Conservation (phyloP, 139 green algal species). For the Limnomonas spitsbergensis region DNA sequence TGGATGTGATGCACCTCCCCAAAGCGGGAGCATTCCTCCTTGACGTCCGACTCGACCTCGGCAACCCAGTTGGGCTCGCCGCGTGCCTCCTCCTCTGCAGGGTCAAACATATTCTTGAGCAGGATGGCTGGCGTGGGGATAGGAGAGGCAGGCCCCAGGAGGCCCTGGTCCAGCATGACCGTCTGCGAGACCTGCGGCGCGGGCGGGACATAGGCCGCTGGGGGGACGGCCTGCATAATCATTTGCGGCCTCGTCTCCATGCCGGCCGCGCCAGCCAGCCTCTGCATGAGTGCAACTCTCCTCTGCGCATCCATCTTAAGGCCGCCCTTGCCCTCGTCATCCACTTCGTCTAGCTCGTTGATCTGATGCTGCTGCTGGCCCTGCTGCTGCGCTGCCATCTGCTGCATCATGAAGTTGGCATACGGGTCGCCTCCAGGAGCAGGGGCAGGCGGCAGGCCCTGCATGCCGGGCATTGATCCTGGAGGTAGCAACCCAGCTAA, state of each 20-base stretch:
- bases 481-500: neutral
- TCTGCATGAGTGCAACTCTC: constrained; percentile 79
- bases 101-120: constrained; percentile 95
- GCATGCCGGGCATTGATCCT: constrained; percentile 1
- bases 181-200: constrained; percentile 8
- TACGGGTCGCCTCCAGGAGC: neutral
- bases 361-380: neutral
- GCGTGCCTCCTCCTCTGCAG: constrained; percentile 64
- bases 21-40: constrained; percentile 88
- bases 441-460: neutral
- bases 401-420: neutral
- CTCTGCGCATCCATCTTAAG: constrained; percentile 70
- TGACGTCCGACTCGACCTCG: constrained; percentile 87
- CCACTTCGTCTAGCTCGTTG: constrained; percentile 22
- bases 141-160: constrained; percentile 84
- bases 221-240: neutral
- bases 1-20: constrained; percentile 75
- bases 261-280: constrained; percentile 69
- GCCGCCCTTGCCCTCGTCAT: constrained; percentile 57
- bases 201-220: neutral
- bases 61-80: constrained; percentile 74
- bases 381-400: neutral
- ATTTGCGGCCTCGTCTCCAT: constrained; percentile 31
- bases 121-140: constrained; percentile 84
- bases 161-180: constrained; percentile 59